These are phyloP conservation scores for Bipolaris sorokiniana DNA, from an alignment of 2,329 filamentous ascomycete genomes.

Conservation along the genomic window DNA sequence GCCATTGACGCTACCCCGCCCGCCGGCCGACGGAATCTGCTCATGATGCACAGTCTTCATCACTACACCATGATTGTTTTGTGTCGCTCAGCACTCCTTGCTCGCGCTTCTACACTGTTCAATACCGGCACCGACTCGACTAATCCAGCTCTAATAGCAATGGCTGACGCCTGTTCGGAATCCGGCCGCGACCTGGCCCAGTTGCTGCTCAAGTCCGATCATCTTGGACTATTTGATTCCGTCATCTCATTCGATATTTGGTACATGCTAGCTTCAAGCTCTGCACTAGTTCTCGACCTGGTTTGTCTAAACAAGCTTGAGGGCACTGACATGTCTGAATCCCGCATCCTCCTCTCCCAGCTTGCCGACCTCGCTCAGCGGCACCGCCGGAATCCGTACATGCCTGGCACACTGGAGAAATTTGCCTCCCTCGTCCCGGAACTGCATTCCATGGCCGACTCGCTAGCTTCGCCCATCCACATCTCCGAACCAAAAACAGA, in stretches of 20 bases:
- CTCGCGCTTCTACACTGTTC: slow-evolving; percentile 42
- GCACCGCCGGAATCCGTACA: slow-evolving; percentile 41
- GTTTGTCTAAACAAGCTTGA: slow-evolving; percentile 35
- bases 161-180: slow-evolving; percentile 49
- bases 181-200: slow-evolving; percentile 46
- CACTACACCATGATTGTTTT: slow-evolving; percentile 51
- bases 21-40: slow-evolving; percentile 46
- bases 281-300: slow-evolving; percentile 50
- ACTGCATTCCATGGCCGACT: slow-evolving; percentile 43
- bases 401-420: slow-evolving; percentile 49
- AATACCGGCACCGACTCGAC: slow-evolving; percentile 35
- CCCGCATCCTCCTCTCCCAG: slow-evolving; percentile 42
- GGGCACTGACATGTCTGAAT: slow-evolving; percentile 31
- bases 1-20: slow-evolving; percentile 42
- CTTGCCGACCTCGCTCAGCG: slow-evolving; percentile 45
- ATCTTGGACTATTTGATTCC: slow-evolving; percentile 49
- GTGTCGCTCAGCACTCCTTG: slow-evolving; percentile 50
- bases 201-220: slow-evolving; percentile 47
- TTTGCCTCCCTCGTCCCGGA: slow-evolving; percentile 48
- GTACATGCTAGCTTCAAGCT: slow-evolving; percentile 48
- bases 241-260: slow-evolving; percentile 53
- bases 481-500: slow-evolving; percentile 16
- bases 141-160: slow-evolving; percentile 36
- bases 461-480: slow-evolving; percentile 24
- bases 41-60: slow-evolving; percentile 50